Conservation (phyloP, 1,284 basidiomycete species). For the Sutorius eximius region DNA sequence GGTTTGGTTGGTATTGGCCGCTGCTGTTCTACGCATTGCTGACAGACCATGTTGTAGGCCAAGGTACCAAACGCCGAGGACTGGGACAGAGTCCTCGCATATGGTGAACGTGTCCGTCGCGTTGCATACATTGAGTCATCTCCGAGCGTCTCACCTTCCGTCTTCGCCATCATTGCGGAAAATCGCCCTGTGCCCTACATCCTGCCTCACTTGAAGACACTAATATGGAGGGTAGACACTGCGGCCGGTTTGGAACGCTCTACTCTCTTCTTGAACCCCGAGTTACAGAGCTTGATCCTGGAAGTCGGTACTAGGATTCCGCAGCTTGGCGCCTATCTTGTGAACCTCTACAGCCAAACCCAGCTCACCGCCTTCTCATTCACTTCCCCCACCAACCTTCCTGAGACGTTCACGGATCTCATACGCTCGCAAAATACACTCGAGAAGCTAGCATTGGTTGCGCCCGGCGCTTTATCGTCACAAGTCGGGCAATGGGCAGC, state of each 20-base stretch:
- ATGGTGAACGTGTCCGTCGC: conserved; percentile 64
- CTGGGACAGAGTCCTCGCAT: conserved; percentile 63
- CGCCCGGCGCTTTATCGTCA: conserved; percentile 66
- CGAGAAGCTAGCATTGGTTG: conserved; percentile 62
- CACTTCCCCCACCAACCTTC: conserved; percentile 63
- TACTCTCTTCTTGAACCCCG: conserved; percentile 61
- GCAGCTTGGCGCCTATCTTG: conserved; percentile 60
- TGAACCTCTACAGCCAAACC: conserved; percentile 58
- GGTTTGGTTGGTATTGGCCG: conserved; percentile 60
- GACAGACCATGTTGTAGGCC: conserved; percentile 40
- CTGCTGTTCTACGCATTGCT: conserved; percentile 9
- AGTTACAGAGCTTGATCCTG: conserved; percentile 56
- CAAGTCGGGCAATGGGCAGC: conserved; percentile 69
- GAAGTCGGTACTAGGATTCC: conserved; percentile 59
- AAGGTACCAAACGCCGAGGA: conserved; percentile 61
- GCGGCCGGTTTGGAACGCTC: conserved; percentile 62
- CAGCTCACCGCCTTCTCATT: conserved; percentile 66
- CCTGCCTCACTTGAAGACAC: conserved; percentile 63
- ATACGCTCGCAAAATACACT: conserved; percentile 57
- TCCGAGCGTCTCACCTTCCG: conserved; percentile 58
- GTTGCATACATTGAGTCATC: conserved; percentile 67
- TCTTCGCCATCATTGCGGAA: conserved; percentile 66
- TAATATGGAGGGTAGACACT: conserved; percentile 71
- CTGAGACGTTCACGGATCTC: conserved; percentile 66
- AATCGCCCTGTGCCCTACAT: conserved; percentile 60